Evolutionary conservation across 75 land plant genomes (phyloP).

Genomic region (Sequoiadendron giganteum): DNA sequence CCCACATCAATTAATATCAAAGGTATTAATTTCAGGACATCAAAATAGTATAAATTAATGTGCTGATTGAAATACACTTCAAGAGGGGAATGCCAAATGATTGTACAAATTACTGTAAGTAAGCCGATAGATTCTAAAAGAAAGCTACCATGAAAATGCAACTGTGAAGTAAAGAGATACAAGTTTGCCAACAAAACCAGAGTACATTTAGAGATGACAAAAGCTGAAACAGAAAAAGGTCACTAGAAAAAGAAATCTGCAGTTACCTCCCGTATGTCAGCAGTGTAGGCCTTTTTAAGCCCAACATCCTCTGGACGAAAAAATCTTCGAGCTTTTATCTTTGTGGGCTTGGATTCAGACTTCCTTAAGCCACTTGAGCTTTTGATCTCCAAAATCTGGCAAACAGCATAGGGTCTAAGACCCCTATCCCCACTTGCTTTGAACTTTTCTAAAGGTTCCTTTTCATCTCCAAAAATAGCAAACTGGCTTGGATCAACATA

Average conservation of each 20-base stretch:
- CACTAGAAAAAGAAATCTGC: neutral
- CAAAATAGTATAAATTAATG: neutral
- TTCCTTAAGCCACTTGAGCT: slow-evolving; percentile 28
- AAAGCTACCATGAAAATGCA: neutral
- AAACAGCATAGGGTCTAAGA: slow-evolving; percentile 73
- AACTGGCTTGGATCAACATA: slow-evolving; percentile 55
- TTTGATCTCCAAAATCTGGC: slow-evolving; percentile 65
- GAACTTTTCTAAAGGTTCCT: slow-evolving; percentile 38
- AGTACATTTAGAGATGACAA: no score
- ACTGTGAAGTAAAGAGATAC: neutral
- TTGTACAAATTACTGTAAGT: neutral
- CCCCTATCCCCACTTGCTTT: slow-evolving; percentile 92
- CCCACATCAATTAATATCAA: neutral
- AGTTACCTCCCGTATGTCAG: slow-evolving; percentile 85
- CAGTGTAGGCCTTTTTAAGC: slow-evolving; percentile 66
- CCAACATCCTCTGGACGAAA: slow-evolving; percentile 91
- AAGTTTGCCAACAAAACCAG: neutral
- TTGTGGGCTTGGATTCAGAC: slow-evolving; percentile 20
- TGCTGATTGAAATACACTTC: neutral
- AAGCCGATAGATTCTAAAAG: neutral
- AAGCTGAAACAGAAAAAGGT: neutral
- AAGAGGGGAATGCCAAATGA: neutral
- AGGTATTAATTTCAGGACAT: neutral
- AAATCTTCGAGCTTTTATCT: slow-evolving; percentile 72
- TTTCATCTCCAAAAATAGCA: slow-evolving; percentile 19